phyloP scores from a whole-genome alignment of 805 yeast genomes.

The Dipodascus geniculatus region DNA sequence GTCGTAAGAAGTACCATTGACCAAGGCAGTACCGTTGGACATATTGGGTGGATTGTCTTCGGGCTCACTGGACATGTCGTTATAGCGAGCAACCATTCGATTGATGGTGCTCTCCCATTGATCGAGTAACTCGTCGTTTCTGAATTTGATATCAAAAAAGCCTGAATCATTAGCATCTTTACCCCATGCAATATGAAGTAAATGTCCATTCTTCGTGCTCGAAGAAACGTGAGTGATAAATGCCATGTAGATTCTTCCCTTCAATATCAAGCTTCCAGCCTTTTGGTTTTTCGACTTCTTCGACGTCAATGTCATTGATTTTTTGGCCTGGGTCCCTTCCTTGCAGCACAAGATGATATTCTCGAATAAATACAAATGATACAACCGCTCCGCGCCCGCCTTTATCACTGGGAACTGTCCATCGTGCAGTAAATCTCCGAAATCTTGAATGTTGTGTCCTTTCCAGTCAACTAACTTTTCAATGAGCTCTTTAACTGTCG shows the following conservation, averaged over 20 bases:
- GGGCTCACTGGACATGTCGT: slow-evolving; percentile 10
- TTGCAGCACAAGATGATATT: slow-evolving; percentile 51
- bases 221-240: slow-evolving; percentile 40
- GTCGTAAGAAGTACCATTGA: slow-evolving; percentile 12
- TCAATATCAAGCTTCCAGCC: slow-evolving; percentile 37
- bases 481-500: slow-evolving; percentile 51
- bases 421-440: slow-evolving; percentile 75
- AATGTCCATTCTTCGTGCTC: slow-evolving; percentile 20
- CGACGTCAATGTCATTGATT: slow-evolving; percentile 35
- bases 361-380: slow-evolving; percentile 82
- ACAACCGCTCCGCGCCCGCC: slow-evolving; percentile 66
- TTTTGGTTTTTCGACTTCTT: slow-evolving; percentile 28
- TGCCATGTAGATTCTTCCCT: slow-evolving; percentile 73
- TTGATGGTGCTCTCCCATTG: slow-evolving; percentile 54
- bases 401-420: slow-evolving; percentile 41
- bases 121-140: slow-evolving; percentile 68
- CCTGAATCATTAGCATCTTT: slow-evolving; percentile 74
- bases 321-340: slow-evolving; percentile 37
- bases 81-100: slow-evolving; percentile 17
- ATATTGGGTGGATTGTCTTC: slow-evolving; percentile 8
- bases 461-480: slow-evolving; percentile 85
- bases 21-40: slow-evolving; percentile 2
- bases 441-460: slow-evolving; percentile 65
- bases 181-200: slow-evolving; percentile 25
- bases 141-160: slow-evolving; percentile 60